phyloP scores from a whole-genome alignment of 768 basidiomycete species.

The Omphalotus guepiniiformis region DNA sequence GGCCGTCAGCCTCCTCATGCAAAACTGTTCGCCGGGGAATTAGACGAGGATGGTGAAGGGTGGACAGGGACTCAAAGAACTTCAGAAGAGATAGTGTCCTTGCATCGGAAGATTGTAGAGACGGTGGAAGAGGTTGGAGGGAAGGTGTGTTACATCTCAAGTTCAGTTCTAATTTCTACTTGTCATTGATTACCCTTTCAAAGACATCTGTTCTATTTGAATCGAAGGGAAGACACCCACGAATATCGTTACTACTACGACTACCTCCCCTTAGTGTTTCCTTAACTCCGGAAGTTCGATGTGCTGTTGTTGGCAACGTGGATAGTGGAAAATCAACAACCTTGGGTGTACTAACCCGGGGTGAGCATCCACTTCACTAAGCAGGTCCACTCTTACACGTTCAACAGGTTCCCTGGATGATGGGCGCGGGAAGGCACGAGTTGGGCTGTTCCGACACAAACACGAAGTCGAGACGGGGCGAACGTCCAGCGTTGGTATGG shows the following conservation, averaged over 20 bases:
- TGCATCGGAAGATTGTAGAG: conserved; percentile 40
- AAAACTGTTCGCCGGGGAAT: conserved; percentile 51
- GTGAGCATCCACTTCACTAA: conserved; percentile 34
- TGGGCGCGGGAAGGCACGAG: conserved; percentile 76
- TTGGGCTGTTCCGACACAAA: conserved; percentile 92
- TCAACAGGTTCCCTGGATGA: conserved; percentile 69
- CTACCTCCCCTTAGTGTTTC: conserved; percentile 74
- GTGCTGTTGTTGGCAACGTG: conserved; percentile 95
- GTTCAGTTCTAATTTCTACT: not conserved
- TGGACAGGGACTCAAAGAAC: conserved; percentile 55
- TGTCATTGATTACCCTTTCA: not conserved
- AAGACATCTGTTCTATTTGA: conserved; percentile 59
- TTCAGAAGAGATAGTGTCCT: conserved; percentile 44
- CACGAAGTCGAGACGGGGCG: conserved; percentile 96
- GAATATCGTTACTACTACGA: conserved; percentile 60
- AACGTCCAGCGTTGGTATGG: conserved; percentile 96
- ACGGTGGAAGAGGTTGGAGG: conserved; percentile 76
- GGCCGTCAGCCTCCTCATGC: conserved; percentile 61
- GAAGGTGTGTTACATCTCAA: conserved; percentile 43
- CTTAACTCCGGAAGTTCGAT: conserved; percentile 85
- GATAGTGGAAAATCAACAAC: conserved; percentile 95
- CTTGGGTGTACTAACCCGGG: conserved; percentile 91
- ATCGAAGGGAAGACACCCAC: conserved; percentile 39
- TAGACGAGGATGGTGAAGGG: conserved; percentile 40
- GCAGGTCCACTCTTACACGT: conserved; percentile 9